These are phyloP conservation scores for Teratosphaeria gauchensis DNA, from an alignment of 2,329 filamentous ascomycete genomes.

Conservation along the genomic window DNA sequence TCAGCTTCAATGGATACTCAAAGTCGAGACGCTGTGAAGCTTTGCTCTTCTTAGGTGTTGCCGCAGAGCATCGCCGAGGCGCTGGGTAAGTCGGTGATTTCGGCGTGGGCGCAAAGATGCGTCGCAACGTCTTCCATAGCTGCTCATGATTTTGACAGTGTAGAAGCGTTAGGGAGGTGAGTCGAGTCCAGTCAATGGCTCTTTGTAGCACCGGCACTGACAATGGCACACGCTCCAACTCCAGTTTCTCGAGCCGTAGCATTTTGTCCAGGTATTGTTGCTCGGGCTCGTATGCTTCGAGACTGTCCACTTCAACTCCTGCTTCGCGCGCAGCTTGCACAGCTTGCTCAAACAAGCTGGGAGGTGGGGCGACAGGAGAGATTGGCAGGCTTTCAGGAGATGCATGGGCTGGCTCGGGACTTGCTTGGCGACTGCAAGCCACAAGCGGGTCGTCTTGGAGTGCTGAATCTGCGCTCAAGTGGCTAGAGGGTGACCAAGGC, in stretches of 20 bases:
- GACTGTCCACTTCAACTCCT: neutral
- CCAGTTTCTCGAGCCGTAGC: conserved; percentile 59
- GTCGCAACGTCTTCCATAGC: conserved; percentile 63
- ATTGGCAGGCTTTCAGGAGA: neutral
- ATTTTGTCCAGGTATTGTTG: conserved; percentile 40
- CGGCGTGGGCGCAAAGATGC: conserved; percentile 35
- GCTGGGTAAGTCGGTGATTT: conserved; percentile 30
- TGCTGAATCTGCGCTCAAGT: neutral
- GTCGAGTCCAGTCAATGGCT: conserved; percentile 63
- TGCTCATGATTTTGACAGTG: conserved; percentile 63
- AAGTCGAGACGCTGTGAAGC: conserved; percentile 14
- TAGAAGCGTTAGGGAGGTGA: conserved; percentile 65
- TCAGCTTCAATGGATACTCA: conserved; percentile 56
- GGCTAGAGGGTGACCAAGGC: neutral
- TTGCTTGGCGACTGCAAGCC: conserved; percentile 8
- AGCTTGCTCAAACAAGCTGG: neutral
- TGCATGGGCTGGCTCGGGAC: conserved; percentile 1
- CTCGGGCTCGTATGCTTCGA: conserved; percentile 2
- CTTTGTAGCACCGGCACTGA: conserved; percentile 60
- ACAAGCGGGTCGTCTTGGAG: conserved; percentile 6
- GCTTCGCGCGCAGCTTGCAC: neutral
- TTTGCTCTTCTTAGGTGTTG: conserved; percentile 22
- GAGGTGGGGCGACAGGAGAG: neutral
- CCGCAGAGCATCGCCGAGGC: conserved; percentile 17
- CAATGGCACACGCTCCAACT: conserved; percentile 66